A percentile compares a stretch with the other conserved stretches of the same genome.
phyloP scores from a whole-genome alignment of 2,329 filamentous ascomycete species.

The Pezicula carpinea region DNA sequence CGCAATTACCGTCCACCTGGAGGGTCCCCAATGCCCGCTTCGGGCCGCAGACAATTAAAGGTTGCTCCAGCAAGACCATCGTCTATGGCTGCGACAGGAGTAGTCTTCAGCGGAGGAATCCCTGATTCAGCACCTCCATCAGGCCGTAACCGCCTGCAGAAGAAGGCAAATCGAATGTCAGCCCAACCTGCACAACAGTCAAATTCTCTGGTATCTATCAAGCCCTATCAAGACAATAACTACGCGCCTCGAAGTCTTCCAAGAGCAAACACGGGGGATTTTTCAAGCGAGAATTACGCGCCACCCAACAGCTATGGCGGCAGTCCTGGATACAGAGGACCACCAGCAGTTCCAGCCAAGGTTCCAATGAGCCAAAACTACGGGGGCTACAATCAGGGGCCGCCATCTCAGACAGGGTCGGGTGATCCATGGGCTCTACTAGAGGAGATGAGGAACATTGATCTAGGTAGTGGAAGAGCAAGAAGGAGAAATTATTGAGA shows the following conservation, averaged over 20 bases:
- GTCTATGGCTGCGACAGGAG: slow-evolving; percentile 32
- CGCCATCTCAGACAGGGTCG: slow-evolving; percentile 27
- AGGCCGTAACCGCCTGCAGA: slow-evolving; percentile 59
- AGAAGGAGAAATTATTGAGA: slow-evolving; percentile 22
- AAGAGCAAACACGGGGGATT: slow-evolving; percentile 23
- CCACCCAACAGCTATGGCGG: slow-evolving; percentile 25
- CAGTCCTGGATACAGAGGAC: slow-evolving; percentile 30
- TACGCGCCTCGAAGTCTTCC: slow-evolving; percentile 18
- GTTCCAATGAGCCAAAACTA: slow-evolving; percentile 44
- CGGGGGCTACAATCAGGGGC: slow-evolving; percentile 37
- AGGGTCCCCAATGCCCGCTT: slow-evolving; percentile 46
- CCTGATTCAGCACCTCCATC: slow-evolving; percentile 32
- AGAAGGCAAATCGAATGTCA: slow-evolving; percentile 41
- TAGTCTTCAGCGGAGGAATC: slow-evolving; percentile 23
- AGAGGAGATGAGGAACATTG: slow-evolving; percentile 66
- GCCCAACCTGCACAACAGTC: slow-evolving; percentile 21
- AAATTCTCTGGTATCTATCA: slow-evolving; percentile 25
- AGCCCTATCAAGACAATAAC: slow-evolving; percentile 24
- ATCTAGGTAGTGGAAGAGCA: slow-evolving; percentile 54
- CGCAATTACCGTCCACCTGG: slow-evolving; percentile 41
- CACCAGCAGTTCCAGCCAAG: slow-evolving; percentile 67
- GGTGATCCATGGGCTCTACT: slow-evolving; percentile 54
- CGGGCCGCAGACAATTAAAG: slow-evolving; percentile 47
- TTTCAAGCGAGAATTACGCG: slow-evolving; percentile 22
- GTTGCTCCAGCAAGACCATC: slow-evolving; percentile 43